These are phyloP conservation scores for Ascomycota sp. DNA, from an alignment of 2,329 filamentous ascomycete species.

Conservation along the genomic window DNA sequence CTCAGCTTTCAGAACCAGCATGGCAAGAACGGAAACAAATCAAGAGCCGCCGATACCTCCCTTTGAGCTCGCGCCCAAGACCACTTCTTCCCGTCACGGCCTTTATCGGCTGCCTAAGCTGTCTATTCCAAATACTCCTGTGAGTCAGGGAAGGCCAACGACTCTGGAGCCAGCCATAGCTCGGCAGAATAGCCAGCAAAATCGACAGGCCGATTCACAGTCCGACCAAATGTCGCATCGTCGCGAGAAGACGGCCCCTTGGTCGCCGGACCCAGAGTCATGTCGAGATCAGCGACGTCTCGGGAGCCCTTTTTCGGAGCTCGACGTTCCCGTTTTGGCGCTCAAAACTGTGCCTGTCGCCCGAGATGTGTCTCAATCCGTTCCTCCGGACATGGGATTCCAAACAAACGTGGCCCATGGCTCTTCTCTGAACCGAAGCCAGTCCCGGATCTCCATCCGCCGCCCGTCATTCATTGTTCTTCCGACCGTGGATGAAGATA, in stretches of 20 bases:
- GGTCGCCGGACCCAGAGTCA: slow-evolving; percentile 36
- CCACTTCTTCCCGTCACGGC: slow-evolving; percentile 27
- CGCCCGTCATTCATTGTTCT: slow-evolving; percentile 50
- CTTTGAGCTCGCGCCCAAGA: slow-evolving; percentile 38
- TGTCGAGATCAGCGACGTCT: slow-evolving; percentile 46
- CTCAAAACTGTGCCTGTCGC: slow-evolving; percentile 51
- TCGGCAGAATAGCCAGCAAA: too few relatives aligned
- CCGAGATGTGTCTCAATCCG: slow-evolving; percentile 70
- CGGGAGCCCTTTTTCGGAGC: slow-evolving; percentile 75
- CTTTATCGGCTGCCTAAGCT: slow-evolving; percentile 42
- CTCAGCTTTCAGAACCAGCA: slow-evolving; percentile 76
- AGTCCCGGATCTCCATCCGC: slow-evolving; percentile 35
- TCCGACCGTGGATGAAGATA: slow-evolving; percentile 49
- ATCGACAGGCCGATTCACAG: too few relatives aligned
- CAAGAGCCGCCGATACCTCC: slow-evolving; percentile 51
- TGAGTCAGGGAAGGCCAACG: slow-evolving; percentile 9
- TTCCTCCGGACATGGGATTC: slow-evolving; percentile 85
- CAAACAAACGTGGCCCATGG: slow-evolving; percentile 20
- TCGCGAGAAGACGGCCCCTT: slow-evolving; percentile 29
- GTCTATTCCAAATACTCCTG: slow-evolving; percentile 28
- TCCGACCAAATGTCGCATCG: too few relatives aligned
- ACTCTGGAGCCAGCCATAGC: too few relatives aligned
- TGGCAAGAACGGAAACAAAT: slow-evolving; percentile 18
- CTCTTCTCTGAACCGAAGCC: slow-evolving; percentile 20
- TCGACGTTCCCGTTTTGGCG: slow-evolving; percentile 68